Evolutionary conservation across 1,284 basidiomycete species (phyloP), one percentile per base, ranked within the genome.

Genomic region (Puccinia hordei): DNA sequence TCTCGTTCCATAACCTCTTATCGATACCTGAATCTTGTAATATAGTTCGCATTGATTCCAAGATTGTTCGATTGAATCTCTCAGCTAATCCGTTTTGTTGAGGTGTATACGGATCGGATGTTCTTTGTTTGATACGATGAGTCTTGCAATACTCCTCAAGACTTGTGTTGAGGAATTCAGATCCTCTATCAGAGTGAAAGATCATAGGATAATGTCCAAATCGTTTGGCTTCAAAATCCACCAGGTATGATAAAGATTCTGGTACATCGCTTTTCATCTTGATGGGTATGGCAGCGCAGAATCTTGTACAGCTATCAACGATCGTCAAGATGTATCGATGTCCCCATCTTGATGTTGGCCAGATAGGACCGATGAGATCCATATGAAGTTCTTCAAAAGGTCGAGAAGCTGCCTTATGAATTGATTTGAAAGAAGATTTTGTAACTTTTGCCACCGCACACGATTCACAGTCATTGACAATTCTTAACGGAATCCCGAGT

Each of bases 21-120:
- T 33, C 1, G 8, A 73, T 12, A 5, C 35, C 55, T 12, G 53
- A 55, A 22, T 55, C 33, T 15, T 44, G 1, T 4, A 75, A 22
- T 19, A 75, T 38, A 2, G 33, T 22, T 33, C 59, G 3, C 30
- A 63, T 1, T 9, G 35, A 63, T 65, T 65, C 73, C 4, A 41
- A 12, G 12, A 41, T 41, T 41, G 38, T 41, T 12, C 38, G 4
- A 12, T 41, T 41, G 38, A 41, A 41, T 6, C 38, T 4, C 12
- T 41, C 38, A 4, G 38, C 38, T 6, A 41, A 12, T 41, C 38
- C 38, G 38, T 41, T 41, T 12, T 41, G 38, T n/a, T n/a, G n/a
- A n/a, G n/a, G n/a, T n/a, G n/a, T n/a, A 6, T 75, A 61, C 2
- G 73, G n/a, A 49, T 57, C n/a, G 22, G 73, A 63, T n/a, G 17